A percentile compares a stretch with the other conserved stretches of the same genome.
Conservation (phyloP, 129 eudicot genomes). For the Helichrysum umbraculigerum region DNA sequence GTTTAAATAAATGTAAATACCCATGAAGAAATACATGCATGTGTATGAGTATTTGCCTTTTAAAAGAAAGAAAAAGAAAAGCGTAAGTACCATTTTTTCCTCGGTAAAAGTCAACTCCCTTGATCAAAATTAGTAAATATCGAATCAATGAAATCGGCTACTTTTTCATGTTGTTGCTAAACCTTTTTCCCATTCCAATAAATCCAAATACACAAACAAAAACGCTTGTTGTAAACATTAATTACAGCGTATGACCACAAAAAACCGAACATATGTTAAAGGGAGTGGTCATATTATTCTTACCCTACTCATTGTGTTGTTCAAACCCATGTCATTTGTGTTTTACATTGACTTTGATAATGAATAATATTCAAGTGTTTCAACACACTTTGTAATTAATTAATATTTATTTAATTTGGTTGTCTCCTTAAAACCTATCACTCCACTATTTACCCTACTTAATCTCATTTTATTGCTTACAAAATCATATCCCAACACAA, state of each 20-base stretch:
- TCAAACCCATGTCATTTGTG: slow-evolving; percentile 34
- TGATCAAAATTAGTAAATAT: background rate
- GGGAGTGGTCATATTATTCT: slow-evolving; percentile 31
- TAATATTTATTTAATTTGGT: slow-evolving; percentile 24
- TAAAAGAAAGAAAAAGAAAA: no score
- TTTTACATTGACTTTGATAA: slow-evolving; percentile 37
- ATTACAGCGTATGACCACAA: background rate
- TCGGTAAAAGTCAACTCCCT: background rate
- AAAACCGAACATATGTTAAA: slow-evolving; percentile 23
- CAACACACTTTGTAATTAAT: slow-evolving; percentile 33
- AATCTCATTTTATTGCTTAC: slow-evolving; percentile 22
- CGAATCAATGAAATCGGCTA: background rate
- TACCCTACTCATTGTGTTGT: slow-evolving; percentile 43
- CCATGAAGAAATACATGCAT: no score
- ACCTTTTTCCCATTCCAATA: background rate
- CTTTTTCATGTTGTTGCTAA: background rate
- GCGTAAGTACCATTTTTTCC: no score
- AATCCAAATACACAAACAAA: background rate
- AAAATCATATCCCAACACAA: slow-evolving; percentile 35
- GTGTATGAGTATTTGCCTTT: no score
- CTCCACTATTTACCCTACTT: slow-evolving; percentile 25
- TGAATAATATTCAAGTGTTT: slow-evolving; percentile 32
- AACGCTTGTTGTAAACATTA: background rate
- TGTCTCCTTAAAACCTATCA: slow-evolving; percentile 41
- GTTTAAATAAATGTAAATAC: no score